phyloP scores from a whole-genome alignment of 2,329 filamentous ascomycete species.

The Zasmidium angulare region DNA sequence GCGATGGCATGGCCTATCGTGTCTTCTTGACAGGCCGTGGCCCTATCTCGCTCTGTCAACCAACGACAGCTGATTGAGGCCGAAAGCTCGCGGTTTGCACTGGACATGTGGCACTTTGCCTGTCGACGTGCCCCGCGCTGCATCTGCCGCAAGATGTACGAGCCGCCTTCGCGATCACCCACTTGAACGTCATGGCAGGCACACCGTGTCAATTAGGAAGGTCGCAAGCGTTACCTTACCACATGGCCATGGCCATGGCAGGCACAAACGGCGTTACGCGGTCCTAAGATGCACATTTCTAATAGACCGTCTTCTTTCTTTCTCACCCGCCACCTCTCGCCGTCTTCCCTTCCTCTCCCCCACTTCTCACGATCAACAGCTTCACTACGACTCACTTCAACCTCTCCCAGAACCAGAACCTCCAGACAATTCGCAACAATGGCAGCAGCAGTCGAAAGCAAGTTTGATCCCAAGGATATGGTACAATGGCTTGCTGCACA shows the following conservation, averaged over 20 bases:
- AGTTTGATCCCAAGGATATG: constrained; percentile 53
- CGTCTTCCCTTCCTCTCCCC: neutral
- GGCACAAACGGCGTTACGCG: neutral
- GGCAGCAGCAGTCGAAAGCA: constrained; percentile 45
- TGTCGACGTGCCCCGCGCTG: neutral
- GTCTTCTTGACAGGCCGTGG: neutral
- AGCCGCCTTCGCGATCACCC: neutral
- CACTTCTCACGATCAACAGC: neutral
- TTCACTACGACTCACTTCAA: neutral
- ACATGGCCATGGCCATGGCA: neutral
- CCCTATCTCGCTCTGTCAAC: neutral
- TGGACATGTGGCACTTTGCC: neutral
- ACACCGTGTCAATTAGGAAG: neutral
- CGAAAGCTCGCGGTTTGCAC: too few relatives aligned
- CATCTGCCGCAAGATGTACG: too few relatives aligned
- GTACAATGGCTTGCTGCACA: neutral
- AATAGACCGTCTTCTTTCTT: neutral
- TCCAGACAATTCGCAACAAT: constrained; percentile 25
- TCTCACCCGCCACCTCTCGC: neutral
- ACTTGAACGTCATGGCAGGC: too few relatives aligned
- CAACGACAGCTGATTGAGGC: too few relatives aligned
- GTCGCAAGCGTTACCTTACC: neutral
- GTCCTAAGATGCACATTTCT: neutral
- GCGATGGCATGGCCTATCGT: neutral
- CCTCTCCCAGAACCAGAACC: neutral